A percentile compares a stretch with the other conserved stretches of the same genome.
phyloP scores from a whole-genome alignment of 2,329 filamentous ascomycete genomes.

The Incumbomyces delicatus region DNA sequence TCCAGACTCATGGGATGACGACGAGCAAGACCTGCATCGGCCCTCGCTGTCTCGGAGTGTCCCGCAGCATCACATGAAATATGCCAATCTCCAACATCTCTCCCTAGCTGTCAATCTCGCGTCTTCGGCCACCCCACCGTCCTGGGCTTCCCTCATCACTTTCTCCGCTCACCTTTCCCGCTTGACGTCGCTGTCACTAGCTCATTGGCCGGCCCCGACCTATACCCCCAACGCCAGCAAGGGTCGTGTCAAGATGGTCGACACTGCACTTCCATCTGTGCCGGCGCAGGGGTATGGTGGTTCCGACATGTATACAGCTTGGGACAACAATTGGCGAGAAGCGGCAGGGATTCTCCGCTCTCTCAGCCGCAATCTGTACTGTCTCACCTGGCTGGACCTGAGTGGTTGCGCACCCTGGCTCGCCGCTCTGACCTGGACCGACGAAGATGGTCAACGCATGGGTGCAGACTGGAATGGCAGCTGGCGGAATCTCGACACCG shows the following conservation, averaged over 20 bases:
- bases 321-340: constrained; percentile 48
- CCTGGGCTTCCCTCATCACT: constrained; percentile 46
- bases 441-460: constrained; percentile 16
- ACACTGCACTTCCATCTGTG: constrained; percentile 7
- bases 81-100: constrained; percentile 46
- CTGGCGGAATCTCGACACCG: constrained; percentile 36
- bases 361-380: constrained; percentile 46
- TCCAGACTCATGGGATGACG: constrained; percentile 35
- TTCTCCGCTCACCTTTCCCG: constrained; percentile 45
- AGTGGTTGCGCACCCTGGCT: constrained; percentile 51
- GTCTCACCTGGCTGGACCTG: constrained; percentile 52
- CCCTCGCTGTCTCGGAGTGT: not conserved
- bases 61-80: constrained; percentile 26
- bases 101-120: constrained; percentile 46
- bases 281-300: constrained; percentile 37
- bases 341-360: constrained; percentile 47
- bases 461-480: constrained; percentile 37
- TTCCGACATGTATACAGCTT: constrained; percentile 42
- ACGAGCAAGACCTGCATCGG: constrained; percentile 8
- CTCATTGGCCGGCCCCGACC: constrained; percentile 51
- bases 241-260: constrained; percentile 10
- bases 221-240: constrained; percentile 43
- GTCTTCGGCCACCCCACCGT: constrained; percentile 30
- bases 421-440: constrained; percentile 38
- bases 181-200: constrained; percentile 53